Evolutionary conservation across 768 basidiomycete species (phyloP).

Genomic region (Daedaleopsis nitida): DNA sequence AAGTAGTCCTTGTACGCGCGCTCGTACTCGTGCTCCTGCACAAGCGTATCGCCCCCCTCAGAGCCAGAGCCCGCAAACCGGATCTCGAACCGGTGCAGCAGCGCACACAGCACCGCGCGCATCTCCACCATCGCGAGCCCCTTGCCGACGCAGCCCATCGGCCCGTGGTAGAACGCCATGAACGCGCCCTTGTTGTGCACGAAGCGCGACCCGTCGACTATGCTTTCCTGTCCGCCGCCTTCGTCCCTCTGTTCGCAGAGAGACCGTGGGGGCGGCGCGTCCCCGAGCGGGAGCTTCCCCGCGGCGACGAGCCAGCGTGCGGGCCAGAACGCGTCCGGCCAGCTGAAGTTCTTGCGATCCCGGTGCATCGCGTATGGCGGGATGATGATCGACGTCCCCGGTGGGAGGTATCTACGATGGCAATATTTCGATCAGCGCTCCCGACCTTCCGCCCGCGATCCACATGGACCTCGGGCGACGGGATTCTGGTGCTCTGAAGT

Average conservation of each 20-base stretch:
- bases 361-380: conserved; percentile 46
- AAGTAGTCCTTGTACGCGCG: conserved; percentile 32
- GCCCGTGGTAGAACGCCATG: conserved; percentile 48
- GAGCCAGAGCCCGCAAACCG: conserved; percentile 22
- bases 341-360: conserved; percentile 46
- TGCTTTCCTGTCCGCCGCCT: background rate
- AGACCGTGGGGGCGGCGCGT: background rate
- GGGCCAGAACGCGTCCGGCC: conserved; percentile 43
- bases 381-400: conserved; percentile 36
- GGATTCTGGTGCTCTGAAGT: too few relatives aligned
- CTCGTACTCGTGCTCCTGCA: conserved; percentile 26
- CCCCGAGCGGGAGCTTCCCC: background rate
- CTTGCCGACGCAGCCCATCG: conserved; percentile 53
- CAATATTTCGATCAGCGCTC: background rate
- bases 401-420: conserved; percentile 36
- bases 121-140: conserved; percentile 43
- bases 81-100: conserved; percentile 38
- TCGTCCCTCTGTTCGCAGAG: background rate
- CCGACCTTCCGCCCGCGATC: too few relatives aligned
- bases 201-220: background rate
- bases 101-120: conserved; percentile 30
- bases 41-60: conserved; percentile 31
- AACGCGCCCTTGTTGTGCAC: conserved; percentile 35
- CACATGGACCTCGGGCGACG: too few relatives aligned
- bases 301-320: conserved; percentile 42